Conservation (phyloP, 2,329 filamentous ascomycete species). For the Escovopsis sp. region DNA sequence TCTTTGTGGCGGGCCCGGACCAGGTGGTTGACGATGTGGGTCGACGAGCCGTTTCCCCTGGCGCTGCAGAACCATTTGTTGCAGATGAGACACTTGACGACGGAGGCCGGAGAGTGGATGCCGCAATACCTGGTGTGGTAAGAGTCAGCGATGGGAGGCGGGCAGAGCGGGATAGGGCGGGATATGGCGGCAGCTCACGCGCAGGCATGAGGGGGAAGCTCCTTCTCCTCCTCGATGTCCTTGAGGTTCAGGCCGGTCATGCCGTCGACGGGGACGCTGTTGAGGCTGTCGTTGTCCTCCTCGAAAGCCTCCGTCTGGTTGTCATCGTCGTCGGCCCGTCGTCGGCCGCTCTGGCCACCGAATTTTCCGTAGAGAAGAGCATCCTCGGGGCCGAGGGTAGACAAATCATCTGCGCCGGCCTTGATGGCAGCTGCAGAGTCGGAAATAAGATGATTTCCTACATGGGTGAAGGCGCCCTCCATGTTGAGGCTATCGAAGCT, state of each 20-base stretch:
- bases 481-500: constrained; percentile 30
- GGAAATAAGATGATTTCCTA: constrained; percentile 74
- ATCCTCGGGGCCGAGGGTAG: constrained; percentile 62
- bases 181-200: constrained; percentile 46
- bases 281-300: constrained; percentile 61
- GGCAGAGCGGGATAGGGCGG: neutral
- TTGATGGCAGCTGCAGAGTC: constrained; percentile 80
- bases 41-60: constrained; percentile 88
- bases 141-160: constrained; percentile 12
- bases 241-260: constrained; percentile 48
- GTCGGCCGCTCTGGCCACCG: constrained; percentile 44
- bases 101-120: constrained; percentile 87
- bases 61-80: constrained; percentile 99
- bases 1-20: constrained; percentile 97
- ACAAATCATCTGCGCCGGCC: constrained; percentile 62
- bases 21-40: constrained; percentile 95
- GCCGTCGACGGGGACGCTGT: constrained; percentile 67
- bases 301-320: constrained; percentile 73
- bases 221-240: constrained; percentile 63
- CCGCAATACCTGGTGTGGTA: constrained; percentile 63
- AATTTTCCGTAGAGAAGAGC: constrained; percentile 61
- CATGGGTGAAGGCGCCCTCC: constrained; percentile 80
- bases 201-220: constrained; percentile 89
- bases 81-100: constrained; percentile 91
- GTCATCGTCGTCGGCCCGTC: constrained; percentile 75